Percentiles rank a stretch among this genome's conserved stretches.
phyloP scores from a whole-genome alignment of 2,329 filamentous ascomycete genomes.

The Madurella mycetomatis region DNA sequence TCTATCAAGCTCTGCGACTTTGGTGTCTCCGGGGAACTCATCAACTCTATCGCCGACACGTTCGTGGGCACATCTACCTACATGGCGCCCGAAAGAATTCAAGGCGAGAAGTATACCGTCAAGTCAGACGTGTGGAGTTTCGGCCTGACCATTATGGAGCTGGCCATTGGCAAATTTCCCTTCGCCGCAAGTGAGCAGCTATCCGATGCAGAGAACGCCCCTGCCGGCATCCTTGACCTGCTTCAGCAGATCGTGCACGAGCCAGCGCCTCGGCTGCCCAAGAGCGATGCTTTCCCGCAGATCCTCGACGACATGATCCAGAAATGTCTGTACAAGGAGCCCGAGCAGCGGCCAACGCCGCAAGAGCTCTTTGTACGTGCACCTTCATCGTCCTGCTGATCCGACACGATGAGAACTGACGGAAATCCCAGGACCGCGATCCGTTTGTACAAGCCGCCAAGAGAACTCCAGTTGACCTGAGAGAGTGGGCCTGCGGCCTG shows the following conservation, averaged over 20 bases:
- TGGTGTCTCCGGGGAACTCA: slow-evolving; percentile 94
- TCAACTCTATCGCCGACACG: slow-evolving; percentile 96
- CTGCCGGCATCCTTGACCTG: slow-evolving; percentile 91
- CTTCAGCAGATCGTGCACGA: slow-evolving; percentile 97
- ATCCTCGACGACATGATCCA: slow-evolving; percentile 97
- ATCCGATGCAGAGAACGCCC: slow-evolving; percentile 71
- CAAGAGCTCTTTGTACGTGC: slow-evolving; percentile 80
- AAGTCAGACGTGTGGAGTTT: slow-evolving; percentile 99
- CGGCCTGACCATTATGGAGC: slow-evolving; percentile 89
- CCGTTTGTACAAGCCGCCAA: slow-evolving; percentile 95
- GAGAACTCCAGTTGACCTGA: slow-evolving; percentile 87
- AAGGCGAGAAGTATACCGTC: slow-evolving; percentile 94
- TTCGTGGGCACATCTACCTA: slow-evolving; percentile 99
- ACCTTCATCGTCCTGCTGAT: background rate
- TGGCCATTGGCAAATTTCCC: slow-evolving; percentile 95
- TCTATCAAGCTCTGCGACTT: slow-evolving; percentile 98
- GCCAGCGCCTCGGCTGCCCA: slow-evolving; percentile 85
- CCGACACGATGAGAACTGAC: slow-evolving; percentile 25
- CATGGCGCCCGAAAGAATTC: slow-evolving; percentile 97
- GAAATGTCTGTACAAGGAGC: slow-evolving; percentile 87
- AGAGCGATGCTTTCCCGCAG: slow-evolving; percentile 93
- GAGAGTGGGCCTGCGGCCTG: slow-evolving; percentile 88
- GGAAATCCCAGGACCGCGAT: slow-evolving; percentile 67
- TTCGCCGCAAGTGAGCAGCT: slow-evolving; percentile 72
- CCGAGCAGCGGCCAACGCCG: slow-evolving; percentile 83